phyloP scores from a whole-genome alignment of 352 stramenopile genomes.

The Nothophytophthora sp. region DNA sequence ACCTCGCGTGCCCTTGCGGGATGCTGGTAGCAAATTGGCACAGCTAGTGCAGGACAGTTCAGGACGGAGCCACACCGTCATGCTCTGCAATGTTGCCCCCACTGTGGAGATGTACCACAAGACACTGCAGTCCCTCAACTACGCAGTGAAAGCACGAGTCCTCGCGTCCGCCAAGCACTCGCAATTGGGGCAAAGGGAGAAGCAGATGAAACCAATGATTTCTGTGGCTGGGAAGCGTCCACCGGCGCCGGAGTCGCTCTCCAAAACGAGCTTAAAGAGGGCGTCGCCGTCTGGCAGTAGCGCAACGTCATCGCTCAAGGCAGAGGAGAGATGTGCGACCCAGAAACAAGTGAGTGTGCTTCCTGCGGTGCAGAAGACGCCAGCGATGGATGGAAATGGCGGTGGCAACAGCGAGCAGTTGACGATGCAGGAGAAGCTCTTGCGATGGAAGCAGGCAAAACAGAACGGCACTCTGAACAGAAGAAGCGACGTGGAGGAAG shows the following conservation, averaged over 20 bases:
- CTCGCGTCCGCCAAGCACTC: slow-evolving; percentile 21
- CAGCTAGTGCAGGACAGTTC: slow-evolving; percentile 65
- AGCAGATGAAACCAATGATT: too few relatives aligned
- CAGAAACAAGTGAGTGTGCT: too few relatives aligned
- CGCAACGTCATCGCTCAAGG: too few relatives aligned
- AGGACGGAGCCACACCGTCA: slow-evolving; percentile 36
- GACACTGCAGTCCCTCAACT: slow-evolving; percentile 42
- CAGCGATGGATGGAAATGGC: too few relatives aligned
- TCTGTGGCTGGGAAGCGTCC: neutral
- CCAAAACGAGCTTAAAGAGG: too few relatives aligned
- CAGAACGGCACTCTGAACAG: neutral
- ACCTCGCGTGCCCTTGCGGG: slow-evolving; percentile 70
- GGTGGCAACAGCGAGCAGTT: neutral
- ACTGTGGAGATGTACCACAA: slow-evolving; percentile 26
- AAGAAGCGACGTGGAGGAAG: neutral
- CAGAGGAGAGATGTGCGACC: too few relatives aligned
- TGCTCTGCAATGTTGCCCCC: slow-evolving; percentile 46
- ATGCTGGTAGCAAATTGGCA: slow-evolving; percentile 78
- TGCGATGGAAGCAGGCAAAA: slow-evolving; percentile 16
- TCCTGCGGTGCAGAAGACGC: too few relatives aligned
- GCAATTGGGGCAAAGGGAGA: too few relatives aligned
- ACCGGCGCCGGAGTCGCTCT: too few relatives aligned
- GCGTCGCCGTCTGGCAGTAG: too few relatives aligned
- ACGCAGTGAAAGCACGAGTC: slow-evolving; percentile 36
- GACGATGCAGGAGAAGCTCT: slow-evolving; percentile 23